Conservation (phyloP, 257 asterid species). For the Nicotiana paniculata region DNA sequence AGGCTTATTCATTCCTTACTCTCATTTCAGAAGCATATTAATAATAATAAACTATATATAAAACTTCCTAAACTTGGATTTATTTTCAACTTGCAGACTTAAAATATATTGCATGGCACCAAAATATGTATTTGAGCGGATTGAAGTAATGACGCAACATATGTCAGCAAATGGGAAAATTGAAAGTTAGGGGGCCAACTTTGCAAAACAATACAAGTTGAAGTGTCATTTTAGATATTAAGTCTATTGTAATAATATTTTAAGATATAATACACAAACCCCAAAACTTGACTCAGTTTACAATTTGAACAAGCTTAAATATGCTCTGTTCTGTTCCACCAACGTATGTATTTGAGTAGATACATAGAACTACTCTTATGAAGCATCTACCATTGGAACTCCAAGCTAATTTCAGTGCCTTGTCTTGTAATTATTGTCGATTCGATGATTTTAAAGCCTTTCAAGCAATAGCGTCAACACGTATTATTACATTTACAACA, state of each 20-base stretch:
- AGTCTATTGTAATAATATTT: no score
- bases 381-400: not conserved
- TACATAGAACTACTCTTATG: not conserved
- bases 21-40: not conserved
- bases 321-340: not conserved
- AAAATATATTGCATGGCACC: not conserved
- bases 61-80: not conserved
- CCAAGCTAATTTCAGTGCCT: not conserved
- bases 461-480: not conserved
- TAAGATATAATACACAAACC: no score
- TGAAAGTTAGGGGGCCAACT: no score
- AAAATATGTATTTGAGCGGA: not conserved
- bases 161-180: no score
- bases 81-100: not conserved
- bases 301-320: not conserved
- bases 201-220: no score
- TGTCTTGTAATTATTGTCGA: not conserved
- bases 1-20: not conserved
- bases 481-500: not conserved
- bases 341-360: not conserved
- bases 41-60: not conserved
- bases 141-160: no score
- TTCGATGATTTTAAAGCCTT: not conserved
- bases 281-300: not conserved
- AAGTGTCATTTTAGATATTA: no score